Percentiles rank a stretch among this genome's conserved stretches.
Evolutionary conservation across 768 basidiomycete genomes (phyloP).

Genomic region (Neoboletus subvelutipes): DNA sequence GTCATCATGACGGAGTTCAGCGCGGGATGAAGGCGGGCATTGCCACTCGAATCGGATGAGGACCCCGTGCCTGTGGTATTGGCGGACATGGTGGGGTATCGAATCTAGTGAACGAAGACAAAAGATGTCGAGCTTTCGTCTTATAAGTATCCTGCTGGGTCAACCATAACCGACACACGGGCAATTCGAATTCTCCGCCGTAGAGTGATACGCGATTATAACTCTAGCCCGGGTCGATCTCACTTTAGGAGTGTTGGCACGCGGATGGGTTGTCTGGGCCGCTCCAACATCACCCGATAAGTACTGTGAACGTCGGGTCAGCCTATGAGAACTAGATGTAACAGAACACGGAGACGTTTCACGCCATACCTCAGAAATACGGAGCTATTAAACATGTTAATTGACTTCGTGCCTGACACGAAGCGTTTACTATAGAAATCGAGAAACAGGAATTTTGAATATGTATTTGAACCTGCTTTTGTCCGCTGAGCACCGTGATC

Average conservation of each 20-base stretch:
- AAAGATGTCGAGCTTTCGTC: background rate
- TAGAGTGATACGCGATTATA: background rate
- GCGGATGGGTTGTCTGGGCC: background rate
- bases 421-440: background rate
- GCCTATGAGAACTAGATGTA: background rate
- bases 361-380: background rate
- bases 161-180: background rate
- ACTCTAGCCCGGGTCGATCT: background rate
- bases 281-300: background rate
- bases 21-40: slow-evolving; percentile 1
- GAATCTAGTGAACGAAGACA: background rate
- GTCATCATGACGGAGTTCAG: slow-evolving; percentile 24
- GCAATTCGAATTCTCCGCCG: background rate
- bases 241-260: background rate
- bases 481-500: background rate
- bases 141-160: background rate
- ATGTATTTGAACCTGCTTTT: background rate
- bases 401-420: background rate
- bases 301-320: background rate
- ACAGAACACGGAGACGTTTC: background rate
- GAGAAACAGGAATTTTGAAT: background rate
- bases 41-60: background rate
- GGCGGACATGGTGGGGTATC: slow-evolving; percentile 5
- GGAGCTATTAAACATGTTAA: background rate
- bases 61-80: background rate